A percentile compares a stretch with the other conserved stretches of the same genome.
Evolutionary conservation across 2,329 filamentous ascomycete species (phyloP).

Genomic region (Phialophora macrospora): DNA sequence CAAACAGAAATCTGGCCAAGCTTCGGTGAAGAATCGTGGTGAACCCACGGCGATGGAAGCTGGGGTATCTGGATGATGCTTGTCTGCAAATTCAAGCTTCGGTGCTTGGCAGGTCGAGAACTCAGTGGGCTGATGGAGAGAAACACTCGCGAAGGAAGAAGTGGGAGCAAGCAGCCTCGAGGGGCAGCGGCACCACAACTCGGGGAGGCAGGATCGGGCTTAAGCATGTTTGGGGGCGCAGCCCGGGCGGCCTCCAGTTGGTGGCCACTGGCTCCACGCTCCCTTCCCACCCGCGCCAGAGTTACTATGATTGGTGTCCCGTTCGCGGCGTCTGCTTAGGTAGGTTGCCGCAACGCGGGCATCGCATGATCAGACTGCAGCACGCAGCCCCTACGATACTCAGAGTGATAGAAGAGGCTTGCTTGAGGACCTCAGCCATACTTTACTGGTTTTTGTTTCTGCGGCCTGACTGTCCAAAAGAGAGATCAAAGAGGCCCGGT

Average conservation of each 20-base stretch:
- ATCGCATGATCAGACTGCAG: no score
- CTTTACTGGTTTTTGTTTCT: not conserved
- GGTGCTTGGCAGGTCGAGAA: constrained; percentile 33
- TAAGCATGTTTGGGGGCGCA: not conserved
- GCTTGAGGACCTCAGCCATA: not conserved
- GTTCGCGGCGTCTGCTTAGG: not conserved
- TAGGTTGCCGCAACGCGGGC: no score
- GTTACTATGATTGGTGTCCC: not conserved
- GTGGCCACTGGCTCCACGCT: not conserved
- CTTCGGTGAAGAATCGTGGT: constrained; percentile 28
- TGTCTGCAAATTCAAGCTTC: constrained; percentile 35
- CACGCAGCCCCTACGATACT: not conserved
- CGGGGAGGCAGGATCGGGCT: not conserved
- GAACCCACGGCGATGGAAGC: constrained; percentile 30
- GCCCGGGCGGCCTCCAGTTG: not conserved
- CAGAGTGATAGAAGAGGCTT: not conserved
- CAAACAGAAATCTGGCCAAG: constrained; percentile 26
- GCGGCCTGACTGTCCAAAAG: not conserved
- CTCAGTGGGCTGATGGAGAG: constrained; percentile 12
- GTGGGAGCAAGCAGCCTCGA: not conserved
- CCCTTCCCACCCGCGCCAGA: not conserved
- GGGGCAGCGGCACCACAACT: not conserved
- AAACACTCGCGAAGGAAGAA: constrained; percentile 3
- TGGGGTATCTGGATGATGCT: constrained; percentile 29
- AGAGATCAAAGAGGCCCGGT: not conserved